Base-by-base conservation (phyloP, 1,284 basidiomycete species). In the Cryptococcus sp. region DNA sequence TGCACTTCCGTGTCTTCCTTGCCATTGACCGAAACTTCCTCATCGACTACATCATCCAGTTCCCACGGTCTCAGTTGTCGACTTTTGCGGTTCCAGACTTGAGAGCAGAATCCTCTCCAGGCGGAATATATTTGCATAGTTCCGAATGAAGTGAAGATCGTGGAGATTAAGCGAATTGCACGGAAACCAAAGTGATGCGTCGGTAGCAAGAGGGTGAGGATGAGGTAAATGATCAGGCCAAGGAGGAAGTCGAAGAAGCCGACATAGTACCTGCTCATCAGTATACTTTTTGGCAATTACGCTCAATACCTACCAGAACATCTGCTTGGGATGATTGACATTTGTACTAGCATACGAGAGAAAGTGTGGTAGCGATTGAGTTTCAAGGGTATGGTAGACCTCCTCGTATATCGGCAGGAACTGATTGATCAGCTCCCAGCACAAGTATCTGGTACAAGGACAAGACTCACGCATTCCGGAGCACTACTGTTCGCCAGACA, bases 51-150 rank as follows among this genome's bases (percentile, higher is more conserved):
- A 7, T 59, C 60, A 36, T 66, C 64, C 59, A 67, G 51, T 43
- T 71, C 67, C 67, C 69, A 71, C 1, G 67, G 67, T 37, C 57
- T 54, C 21, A 69, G 48, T 46, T 71, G 69, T 25, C 63, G 52
- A 34, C 49, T 48, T 3, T 50, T 49, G 39, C 69, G 44, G 2
- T 61, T 63, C 69, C 69, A 71, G 1, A 69, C 61, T 40, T 69
- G 67, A 25, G 53, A 50, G 46, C 69, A 69, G 57, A 71, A 71
- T 2, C 67, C 66, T 34, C 64, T 53, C 24, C 54, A 60, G 7
- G 69, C 67, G 10, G 67, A 71, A 44, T 69, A 69, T 1, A 55
- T 48, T 45, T 69, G 66, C 61, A 64, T 67, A 3, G 53, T 43
- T 2, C 64, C 66, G 43, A 68, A 67, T 7, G 55, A 54, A 24